Percentiles rank a stretch among this genome's conserved stretches.
Evolutionary conservation across 805 yeast genomes (phyloP).

Genomic region (Saccharomycopsis olivae): DNA sequence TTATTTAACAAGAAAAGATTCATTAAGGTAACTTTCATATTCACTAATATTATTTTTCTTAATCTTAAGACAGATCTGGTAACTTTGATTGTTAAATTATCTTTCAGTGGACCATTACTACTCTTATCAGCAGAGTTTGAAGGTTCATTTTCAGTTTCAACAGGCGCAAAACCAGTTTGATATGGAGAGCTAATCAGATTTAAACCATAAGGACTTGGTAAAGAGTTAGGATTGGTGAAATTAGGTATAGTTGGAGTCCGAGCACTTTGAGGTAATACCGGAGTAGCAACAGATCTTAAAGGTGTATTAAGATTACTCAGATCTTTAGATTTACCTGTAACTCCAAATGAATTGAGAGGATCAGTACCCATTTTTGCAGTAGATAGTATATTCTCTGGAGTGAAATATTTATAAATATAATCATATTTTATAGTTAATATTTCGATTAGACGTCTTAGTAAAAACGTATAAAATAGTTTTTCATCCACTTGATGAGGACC

Average conservation of each 20-base stretch:
- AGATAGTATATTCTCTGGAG: slow-evolving; percentile 1
- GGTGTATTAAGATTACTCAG: neutral
- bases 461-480: slow-evolving; percentile 9
- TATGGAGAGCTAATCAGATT: slow-evolving; percentile 11
- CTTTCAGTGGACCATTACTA: neutral
- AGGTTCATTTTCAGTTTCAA: neutral
- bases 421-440: slow-evolving; percentile 12
- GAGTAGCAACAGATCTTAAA: neutral
- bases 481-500: too few species aligned
- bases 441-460: slow-evolving; percentile 9
- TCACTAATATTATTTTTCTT: slow-evolving; percentile 5
- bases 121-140: neutral
- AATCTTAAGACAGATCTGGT: neutral
- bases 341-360: neutral
- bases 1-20: slow-evolving; percentile 14
- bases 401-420: slow-evolving; percentile 7
- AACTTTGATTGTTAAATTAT: slow-evolving; percentile 1
- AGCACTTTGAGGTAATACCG: too few species aligned
- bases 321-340: neutral
- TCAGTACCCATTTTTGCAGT: neutral
- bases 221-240: neutral
- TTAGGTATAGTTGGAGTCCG: neutral
- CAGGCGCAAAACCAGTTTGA: neutral
- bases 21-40: slow-evolving; percentile 12
- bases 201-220: slow-evolving; percentile 16